Evolutionary conservation across 2,329 filamentous ascomycete species (phyloP), one percentile per base, ranked within the genome.

Genomic region (Diaporthe caulivora): DNA sequence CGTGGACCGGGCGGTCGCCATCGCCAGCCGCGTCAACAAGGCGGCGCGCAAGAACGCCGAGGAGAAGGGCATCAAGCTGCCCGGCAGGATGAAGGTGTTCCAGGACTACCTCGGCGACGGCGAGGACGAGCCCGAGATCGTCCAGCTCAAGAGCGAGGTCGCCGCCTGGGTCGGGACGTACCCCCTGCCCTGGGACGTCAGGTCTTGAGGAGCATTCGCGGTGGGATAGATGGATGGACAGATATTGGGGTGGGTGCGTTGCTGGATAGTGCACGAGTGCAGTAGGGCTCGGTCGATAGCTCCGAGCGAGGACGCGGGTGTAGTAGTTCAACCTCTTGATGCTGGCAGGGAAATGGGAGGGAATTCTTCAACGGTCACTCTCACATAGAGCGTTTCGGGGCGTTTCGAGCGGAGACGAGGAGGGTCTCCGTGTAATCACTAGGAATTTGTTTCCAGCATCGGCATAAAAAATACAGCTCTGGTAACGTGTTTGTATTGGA

Each of bases 1-100:
- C 76, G 94, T 97, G 70, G 94, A 96, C 84, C 91, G 94, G 62
- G 93, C 93, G 11, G 94, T 97, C 60, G 91, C 90, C 40, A 95
- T 97, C 78, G 92, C 94, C 1, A 89, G 92, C 77, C 90, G 93
- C 74, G 86, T 97, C 58, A 92, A 95, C 83, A 94, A 91, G 83
- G 89, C 90, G 75, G 92, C 92, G 5, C 89, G 90, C 78, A 91
- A 93, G 78, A 89, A 89, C n/a, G 91, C 92, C 15, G 89, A 92
- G 81, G 90, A 92, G 75, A 90, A 88, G 78, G 90, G 89, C 34
- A 89, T 92, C 76, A 94, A 93, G 86, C 89, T 85, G 77, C 87
- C 89, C 31, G 89, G 88, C 65, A 90, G 89, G 78, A 85, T 94
- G 60, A 92, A 90, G 81, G 87, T 89, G 40, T 95, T 94, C 83